phyloP scores from a whole-genome alignment of 208 protist species.

The Phytomonas sp. region DNA sequence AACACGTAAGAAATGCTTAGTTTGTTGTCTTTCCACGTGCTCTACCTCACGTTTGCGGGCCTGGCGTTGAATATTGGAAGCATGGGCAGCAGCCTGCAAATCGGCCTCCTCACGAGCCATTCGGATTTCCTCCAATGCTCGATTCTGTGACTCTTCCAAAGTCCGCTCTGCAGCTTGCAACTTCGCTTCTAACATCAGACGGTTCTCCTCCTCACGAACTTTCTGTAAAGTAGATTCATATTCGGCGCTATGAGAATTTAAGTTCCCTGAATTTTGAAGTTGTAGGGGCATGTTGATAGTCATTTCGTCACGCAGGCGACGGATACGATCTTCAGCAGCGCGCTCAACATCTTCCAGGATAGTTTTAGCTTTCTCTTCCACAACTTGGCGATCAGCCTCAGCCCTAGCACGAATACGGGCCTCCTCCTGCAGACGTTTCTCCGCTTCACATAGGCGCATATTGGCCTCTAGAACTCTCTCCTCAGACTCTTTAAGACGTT shows the following conservation, averaged over 20 bases:
- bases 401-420: slow-evolving; percentile 20
- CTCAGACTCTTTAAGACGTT: slow-evolving; percentile 9
- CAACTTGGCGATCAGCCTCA: slow-evolving; percentile 20
- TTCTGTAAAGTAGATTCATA: slow-evolving; percentile 31
- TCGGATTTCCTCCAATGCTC: slow-evolving; percentile 25
- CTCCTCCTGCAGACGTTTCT: slow-evolving; percentile 46
- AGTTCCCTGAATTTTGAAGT: slow-evolving; percentile 27
- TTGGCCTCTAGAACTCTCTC: slow-evolving; percentile 37
- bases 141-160: slow-evolving; percentile 40
- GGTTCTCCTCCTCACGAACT: slow-evolving; percentile 41
- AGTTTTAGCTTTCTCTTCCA: slow-evolving; percentile 20
- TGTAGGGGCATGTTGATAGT: slow-evolving; percentile 28
- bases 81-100: slow-evolving; percentile 28
- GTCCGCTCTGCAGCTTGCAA: slow-evolving; percentile 42
- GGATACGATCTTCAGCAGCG: slow-evolving; percentile 41
- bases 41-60: slow-evolving; percentile 30
- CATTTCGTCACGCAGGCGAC: slow-evolving; percentile 23
- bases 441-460: slow-evolving; percentile 42
- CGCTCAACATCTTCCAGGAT: slow-evolving; percentile 37
- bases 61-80: slow-evolving; percentile 21
- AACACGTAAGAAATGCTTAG: slow-evolving; percentile 22
- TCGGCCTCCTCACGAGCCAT: slow-evolving; percentile 36
- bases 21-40: slow-evolving; percentile 17
- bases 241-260: slow-evolving; percentile 25
- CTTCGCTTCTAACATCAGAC: slow-evolving; percentile 39